A percentile compares a stretch with the other conserved stretches of the same genome.
These are phyloP conservation scores for Mycosarcoma mackinlayi DNA, from an alignment of 1,284 basidiomycete genomes.

Conservation along the genomic window DNA sequence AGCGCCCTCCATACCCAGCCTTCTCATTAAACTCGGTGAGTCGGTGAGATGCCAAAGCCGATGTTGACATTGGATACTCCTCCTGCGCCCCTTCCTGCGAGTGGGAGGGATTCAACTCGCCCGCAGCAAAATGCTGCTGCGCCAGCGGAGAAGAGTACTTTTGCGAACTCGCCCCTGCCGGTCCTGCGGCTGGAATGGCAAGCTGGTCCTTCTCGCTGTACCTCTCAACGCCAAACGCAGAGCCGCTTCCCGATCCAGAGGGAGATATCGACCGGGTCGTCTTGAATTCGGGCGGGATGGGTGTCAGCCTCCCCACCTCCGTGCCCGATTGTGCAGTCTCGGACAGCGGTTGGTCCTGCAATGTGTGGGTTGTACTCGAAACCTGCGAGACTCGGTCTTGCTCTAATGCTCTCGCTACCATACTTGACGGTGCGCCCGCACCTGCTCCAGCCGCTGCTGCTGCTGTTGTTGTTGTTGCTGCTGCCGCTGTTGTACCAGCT, in stretches of 20 bases:
- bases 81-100: background rate
- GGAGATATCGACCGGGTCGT: conserved; percentile 2
- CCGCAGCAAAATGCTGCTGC: conserved; percentile 9
- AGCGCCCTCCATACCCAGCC: too few relatives aligned
- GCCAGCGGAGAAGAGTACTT: background rate
- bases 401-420: conserved; percentile 7
- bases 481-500: background rate
- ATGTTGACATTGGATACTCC: conserved; percentile 7
- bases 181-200: conserved; percentile 2
- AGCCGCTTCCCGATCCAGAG: background rate
- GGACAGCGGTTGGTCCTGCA: conserved; percentile 59
- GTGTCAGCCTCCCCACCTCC: conserved; percentile 12
- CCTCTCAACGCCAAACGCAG: conserved; percentile 4
- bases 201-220: conserved; percentile 27
- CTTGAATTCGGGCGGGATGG: background rate
- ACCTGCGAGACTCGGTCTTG: conserved; percentile 42
- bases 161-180: background rate
- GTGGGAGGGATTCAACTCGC: background rate
- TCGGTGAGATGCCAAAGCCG: too few relatives aligned
- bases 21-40: background rate
- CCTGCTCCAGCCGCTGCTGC: background rate
- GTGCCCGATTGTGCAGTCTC: conserved; percentile 33
- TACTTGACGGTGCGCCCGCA: background rate
- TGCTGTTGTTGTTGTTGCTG: background rate
- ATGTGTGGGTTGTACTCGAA: conserved; percentile 45